Evolutionary conservation across 345 rosid genomes (phyloP), one percentile per base, ranked within the genome.

Genomic region (Carallia brachiata): DNA sequence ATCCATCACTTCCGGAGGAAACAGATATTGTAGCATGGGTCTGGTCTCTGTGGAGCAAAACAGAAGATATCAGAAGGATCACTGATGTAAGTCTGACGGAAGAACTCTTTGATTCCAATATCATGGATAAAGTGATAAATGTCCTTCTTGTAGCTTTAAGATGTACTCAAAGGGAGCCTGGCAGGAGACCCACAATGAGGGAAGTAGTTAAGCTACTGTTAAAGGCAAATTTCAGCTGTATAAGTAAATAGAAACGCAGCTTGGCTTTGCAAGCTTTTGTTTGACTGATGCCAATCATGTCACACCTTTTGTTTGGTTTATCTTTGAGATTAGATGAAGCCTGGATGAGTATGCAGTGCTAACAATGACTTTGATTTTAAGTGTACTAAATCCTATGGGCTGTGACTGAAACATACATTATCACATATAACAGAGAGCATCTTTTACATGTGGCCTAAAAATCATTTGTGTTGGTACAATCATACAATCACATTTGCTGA

Each of bases 141-240:
- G 83, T 85, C 73, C 58, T 85, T 52, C 66, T 71, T 68, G 61
- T 86, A 59, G 92, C 92, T 53, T 53, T 89, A 77, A 79, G 82
- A 69, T 93, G 97, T 57, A 84, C 87, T 7, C 86, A 89, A 55
- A 70, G 68, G 36, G 91, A 86, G 28, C 90, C 93, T 3, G 63
- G 68, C 54, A 80, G 30, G 62, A 84, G 98, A 71, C 96, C 92
- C 1, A 73, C 82, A 34, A 93, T 83, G 97, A 85, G 86, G 78
- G 85, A 87, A 44, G 98, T 80, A 16, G 95, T 32, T 32, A 32
- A 32, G 34, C 34, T 32, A 32, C 34, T 32, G 34, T 32, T 4
- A 32, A 32, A 32, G 2, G 2, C 34, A 32, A 32, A 32, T 32
- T 2, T 34, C 66, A 19, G 28, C 10, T 1, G 2, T 37, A 70